phyloP scores from a whole-genome alignment of 2,329 filamentous ascomycete species.

The Meredithiella fracta region DNA sequence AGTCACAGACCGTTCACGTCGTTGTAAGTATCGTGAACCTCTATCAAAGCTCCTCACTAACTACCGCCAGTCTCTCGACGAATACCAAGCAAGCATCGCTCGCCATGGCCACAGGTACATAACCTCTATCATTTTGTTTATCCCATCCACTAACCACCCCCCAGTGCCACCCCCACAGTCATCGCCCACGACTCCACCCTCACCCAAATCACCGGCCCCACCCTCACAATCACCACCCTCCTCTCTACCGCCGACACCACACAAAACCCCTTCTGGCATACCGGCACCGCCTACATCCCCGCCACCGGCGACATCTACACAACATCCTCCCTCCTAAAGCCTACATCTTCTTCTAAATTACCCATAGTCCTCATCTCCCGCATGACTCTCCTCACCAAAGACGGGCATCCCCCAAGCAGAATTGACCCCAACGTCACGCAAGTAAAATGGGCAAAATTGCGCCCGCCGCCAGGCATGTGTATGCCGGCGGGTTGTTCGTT shows the following conservation, averaged over 20 bases:
- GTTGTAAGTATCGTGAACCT: constrained; percentile 2
- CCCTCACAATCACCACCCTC: constrained; percentile 25
- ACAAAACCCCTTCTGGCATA: constrained; percentile 30
- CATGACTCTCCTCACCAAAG: constrained; percentile 19
- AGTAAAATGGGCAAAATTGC: constrained; percentile 26
- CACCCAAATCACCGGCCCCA: constrained; percentile 20
- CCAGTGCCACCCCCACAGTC: constrained; percentile 15
- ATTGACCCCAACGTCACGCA: constrained; percentile 18
- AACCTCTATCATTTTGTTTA: not conserved
- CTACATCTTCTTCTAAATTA: constrained; percentile 22
- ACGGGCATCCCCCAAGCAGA: constrained; percentile 15
- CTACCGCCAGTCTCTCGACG: not conserved
- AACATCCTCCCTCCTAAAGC: constrained; percentile 29
- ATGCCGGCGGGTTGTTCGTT: constrained; percentile 28
- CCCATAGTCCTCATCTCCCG: constrained; percentile 31
- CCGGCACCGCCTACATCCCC: constrained; percentile 27
- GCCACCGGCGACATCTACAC: constrained; percentile 27
- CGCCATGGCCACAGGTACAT: too few species aligned
- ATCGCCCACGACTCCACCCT: constrained; percentile 25
- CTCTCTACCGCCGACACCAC: constrained; percentile 25
- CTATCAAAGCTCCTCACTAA: not conserved
- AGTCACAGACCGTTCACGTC: not conserved
- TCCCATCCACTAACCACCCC: not conserved
- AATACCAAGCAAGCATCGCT: not conserved
- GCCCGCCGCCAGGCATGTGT: constrained; percentile 26